Conservation (phyloP, 2,329 filamentous ascomycete genomes). For the Parastagonospora avenae region DNA sequence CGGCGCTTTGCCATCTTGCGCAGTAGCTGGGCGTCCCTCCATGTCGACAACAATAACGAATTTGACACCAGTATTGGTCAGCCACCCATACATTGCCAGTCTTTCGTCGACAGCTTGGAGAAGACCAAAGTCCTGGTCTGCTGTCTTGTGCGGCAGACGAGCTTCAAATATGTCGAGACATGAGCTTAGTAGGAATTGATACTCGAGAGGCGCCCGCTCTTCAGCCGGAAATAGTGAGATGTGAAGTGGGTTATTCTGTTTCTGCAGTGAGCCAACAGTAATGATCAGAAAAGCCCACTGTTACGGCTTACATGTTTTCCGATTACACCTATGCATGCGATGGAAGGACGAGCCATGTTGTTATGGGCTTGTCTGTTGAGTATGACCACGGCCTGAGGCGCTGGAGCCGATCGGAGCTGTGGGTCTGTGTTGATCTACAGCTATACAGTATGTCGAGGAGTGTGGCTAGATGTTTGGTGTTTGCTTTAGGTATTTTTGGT, state of each 20-base stretch:
- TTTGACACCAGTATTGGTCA: conserved; percentile 94
- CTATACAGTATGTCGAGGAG: too few species aligned
- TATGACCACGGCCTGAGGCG: background rate
- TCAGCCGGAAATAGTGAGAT: conserved; percentile 83
- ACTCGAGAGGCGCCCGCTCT: conserved; percentile 80
- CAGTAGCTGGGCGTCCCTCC: conserved; percentile 66
- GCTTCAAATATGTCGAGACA: conserved; percentile 94
- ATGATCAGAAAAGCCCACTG: conserved; percentile 5
- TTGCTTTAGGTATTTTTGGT: too few species aligned
- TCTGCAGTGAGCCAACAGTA: conserved; percentile 8
- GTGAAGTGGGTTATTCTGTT: conserved; percentile 92
- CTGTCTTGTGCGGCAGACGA: conserved; percentile 72
- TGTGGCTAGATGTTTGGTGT: too few species aligned
- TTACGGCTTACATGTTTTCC: conserved; percentile 76
- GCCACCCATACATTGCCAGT: conserved; percentile 90
- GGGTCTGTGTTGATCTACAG: background rate
- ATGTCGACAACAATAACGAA: conserved; percentile 91
- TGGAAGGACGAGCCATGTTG: conserved; percentile 60
- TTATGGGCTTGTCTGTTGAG: conserved; percentile 53
- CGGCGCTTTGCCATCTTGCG: conserved; percentile 38
- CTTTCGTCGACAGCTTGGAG: conserved; percentile 94
- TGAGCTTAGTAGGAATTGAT: conserved; percentile 86
- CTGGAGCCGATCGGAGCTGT: too few species aligned
- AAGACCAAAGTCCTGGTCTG: conserved; percentile 85
- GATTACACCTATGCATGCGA: conserved; percentile 92